phyloP scores from a whole-genome alignment of 192 early-diverging fungal species.

The Cladochytrium replicatum region DNA sequence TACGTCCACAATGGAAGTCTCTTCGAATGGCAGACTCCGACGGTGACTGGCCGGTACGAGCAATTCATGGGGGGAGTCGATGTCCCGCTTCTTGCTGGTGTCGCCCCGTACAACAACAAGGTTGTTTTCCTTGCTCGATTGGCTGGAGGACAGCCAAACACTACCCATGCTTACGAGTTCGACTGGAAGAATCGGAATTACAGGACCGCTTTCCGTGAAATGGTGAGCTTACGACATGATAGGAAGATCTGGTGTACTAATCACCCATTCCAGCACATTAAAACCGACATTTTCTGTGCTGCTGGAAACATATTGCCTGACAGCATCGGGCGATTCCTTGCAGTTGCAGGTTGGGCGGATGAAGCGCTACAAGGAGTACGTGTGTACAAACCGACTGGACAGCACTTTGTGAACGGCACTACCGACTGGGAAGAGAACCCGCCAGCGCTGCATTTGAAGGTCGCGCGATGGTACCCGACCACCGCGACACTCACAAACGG shows the following conservation, averaged over 20 bases:
- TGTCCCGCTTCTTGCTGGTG: neutral
- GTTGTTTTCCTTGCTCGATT: neutral
- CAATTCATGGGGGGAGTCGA: neutral
- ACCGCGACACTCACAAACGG: neutral
- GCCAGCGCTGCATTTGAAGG: neutral
- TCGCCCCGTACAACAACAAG: neutral
- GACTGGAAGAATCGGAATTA: neutral
- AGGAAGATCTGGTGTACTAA: too few relatives aligned
- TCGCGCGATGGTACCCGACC: neutral
- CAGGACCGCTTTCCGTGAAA: slow-evolving; percentile 1
- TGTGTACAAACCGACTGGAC: neutral
- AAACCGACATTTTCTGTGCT: neutral
- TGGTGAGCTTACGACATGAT: too few relatives aligned
- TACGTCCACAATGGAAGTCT: neutral
- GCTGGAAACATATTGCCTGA: neutral
- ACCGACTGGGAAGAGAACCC: slow-evolving; percentile 1
- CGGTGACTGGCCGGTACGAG: neutral
- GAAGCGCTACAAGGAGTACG: neutral
- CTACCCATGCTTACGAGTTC: neutral
- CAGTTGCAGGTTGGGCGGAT: neutral
- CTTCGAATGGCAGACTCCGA: neutral
- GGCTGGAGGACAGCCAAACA: neutral
- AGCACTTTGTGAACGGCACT: neutral
- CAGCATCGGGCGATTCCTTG: neutral
- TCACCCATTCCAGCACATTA: too few relatives aligned